phyloP scores from a whole-genome alignment of 352 stramenopile genomes.

The Albugo laibachii region DNA sequence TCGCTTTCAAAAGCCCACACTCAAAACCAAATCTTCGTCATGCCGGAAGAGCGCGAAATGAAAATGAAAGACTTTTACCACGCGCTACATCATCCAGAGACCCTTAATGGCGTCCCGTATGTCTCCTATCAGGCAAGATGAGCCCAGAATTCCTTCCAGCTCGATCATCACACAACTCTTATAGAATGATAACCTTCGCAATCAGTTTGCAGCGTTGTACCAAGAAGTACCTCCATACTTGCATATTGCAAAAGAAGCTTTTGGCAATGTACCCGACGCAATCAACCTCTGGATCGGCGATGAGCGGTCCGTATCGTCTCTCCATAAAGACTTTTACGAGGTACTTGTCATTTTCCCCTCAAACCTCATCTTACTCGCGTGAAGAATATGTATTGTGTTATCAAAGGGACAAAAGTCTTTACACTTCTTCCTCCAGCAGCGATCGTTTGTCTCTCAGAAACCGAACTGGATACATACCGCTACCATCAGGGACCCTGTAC shows the following conservation, averaged over 20 bases:
- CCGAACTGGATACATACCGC: constrained; percentile 30
- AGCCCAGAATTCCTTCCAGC: background rate
- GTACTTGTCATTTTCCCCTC: constrained; percentile 7
- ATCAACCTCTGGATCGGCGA: constrained; percentile 98
- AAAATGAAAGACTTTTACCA: constrained; percentile 29
- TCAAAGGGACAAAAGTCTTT: constrained; percentile 92
- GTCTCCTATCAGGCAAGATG: constrained; percentile 41
- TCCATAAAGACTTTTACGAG: constrained; percentile 98
- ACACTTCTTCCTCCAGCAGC: constrained; percentile 77
- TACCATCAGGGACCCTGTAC: constrained; percentile 22
- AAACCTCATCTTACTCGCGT: constrained; percentile 1
- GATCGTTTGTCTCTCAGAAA: constrained; percentile 80
- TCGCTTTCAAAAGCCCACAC: constrained; percentile 1
- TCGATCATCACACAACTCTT: background rate
- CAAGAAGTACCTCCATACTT: constrained; percentile 41
- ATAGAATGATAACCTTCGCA: constrained; percentile 57
- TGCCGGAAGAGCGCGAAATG: constrained; percentile 69
- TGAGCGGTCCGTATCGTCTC: constrained; percentile 83
- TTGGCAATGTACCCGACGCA: constrained; percentile 62
- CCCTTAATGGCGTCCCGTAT: constrained; percentile 59
- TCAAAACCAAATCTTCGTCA: constrained; percentile 29
- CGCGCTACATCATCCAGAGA: constrained; percentile 21
- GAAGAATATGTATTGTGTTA: constrained; percentile 94
- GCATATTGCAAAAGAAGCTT: constrained; percentile 31
- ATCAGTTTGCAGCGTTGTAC: constrained; percentile 43